Evolutionary conservation across 139 green algal species (phyloP), one percentile per base, ranked within the genome.

Genomic region (Coccomyxa sp.): DNA sequence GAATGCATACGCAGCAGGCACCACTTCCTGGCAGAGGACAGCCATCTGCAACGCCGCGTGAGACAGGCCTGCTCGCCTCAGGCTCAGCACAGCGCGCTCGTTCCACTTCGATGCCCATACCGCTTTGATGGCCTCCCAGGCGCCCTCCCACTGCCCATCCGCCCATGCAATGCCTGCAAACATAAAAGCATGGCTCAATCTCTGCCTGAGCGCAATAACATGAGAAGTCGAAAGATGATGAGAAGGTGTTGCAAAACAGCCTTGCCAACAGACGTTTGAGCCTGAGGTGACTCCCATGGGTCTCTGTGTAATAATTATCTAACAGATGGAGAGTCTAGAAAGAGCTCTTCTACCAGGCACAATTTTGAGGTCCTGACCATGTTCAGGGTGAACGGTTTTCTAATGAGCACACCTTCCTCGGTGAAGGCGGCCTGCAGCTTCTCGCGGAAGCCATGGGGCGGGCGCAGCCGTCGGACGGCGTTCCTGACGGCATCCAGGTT

Each of bases 91-190:
- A 12, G 88, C 90, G 45, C 90, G 81, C 21, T 82, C 76, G 75
- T 89, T 91, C 86, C 85, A 93, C 67, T 89, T 83, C 58, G 81
- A 87, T 9, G 90, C 90, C 88, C 88, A 93, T 15, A 93, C 90
- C 16, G 45, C 59, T 63, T 77, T 87, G 28, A 90, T 74, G 17
- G 85, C 85, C 17, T 13, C 13, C 87, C 87, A 92, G 13, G 79
- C 45, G 31, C n/a, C 58, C 3, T 82, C 67, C 88, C 86, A 91
- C 1, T 51, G 71, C 71, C n/a, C 27, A 31, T 77, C 71, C 27
- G 28, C 71, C 71, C 71, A 77, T 25, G 63, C 13, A 13, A 86
- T 38, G 59, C 82, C 82, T 85, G 82, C 58, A 85, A 16, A 7
- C 17, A 4, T 45, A 51, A 1, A 30, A 78, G 58, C 27, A 51